phyloP scores from a whole-genome alignment of 768 basidiomycete species.

The Hortiboletus flavorubellus region DNA sequence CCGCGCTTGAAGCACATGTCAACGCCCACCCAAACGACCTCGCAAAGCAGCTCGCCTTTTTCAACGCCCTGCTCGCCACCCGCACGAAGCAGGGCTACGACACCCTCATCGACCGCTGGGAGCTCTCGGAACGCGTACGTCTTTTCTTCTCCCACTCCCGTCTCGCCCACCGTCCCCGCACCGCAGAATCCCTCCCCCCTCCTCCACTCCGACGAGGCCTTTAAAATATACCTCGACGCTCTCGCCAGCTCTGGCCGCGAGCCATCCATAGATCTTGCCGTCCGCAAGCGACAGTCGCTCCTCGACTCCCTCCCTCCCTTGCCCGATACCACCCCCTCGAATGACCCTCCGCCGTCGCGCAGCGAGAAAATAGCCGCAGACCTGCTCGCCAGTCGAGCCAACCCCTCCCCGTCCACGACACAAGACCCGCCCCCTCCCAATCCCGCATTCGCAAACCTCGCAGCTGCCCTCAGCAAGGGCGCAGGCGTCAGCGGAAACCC shows the following conservation, averaged over 20 bases:
- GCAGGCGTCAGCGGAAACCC: constrained; percentile 52
- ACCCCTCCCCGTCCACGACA: constrained; percentile 1
- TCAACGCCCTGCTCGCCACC: constrained; percentile 62
- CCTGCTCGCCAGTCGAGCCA: constrained; percentile 32
- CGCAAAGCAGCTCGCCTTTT: constrained; percentile 64
- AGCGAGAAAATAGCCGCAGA: constrained; percentile 44
- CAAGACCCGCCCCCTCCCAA: constrained; percentile 18
- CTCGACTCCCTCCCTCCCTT: constrained; percentile 37
- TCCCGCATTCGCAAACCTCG: constrained; percentile 40
- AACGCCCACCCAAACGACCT: constrained; percentile 71
- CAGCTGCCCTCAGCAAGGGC: constrained; percentile 41
- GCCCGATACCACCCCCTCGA: constrained; percentile 18
- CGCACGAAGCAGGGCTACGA: constrained; percentile 68
- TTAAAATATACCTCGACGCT: constrained; percentile 70
- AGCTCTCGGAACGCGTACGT: constrained; percentile 81
- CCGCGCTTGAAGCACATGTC: constrained; percentile 73
- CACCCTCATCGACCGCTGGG: constrained; percentile 75
- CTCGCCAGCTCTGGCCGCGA: constrained; percentile 58
- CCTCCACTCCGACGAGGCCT: constrained; percentile 65
- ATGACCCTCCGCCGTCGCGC: constrained; percentile 25
- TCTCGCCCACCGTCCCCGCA: constrained; percentile 27
- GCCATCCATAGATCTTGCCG: constrained; percentile 58
- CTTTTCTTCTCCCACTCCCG: neutral
- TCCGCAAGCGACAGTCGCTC: constrained; percentile 64
- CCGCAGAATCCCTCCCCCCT: constrained; percentile 65